Conservation (phyloP, 2,329 filamentous ascomycete species). For the Corinectria fuckeliana region DNA sequence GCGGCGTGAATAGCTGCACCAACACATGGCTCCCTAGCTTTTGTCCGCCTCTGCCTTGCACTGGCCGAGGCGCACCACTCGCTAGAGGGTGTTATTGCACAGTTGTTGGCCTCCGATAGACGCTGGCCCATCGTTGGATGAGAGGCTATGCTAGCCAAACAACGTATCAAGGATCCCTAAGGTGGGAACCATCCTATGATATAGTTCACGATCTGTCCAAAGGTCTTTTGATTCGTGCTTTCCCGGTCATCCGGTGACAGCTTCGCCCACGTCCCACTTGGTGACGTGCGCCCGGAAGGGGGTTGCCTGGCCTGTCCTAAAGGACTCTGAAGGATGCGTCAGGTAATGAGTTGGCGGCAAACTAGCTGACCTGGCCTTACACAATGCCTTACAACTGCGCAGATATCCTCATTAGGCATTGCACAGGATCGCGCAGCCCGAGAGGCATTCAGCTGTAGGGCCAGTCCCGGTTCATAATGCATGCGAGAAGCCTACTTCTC, state of each 20-base stretch:
- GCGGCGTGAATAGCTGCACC: slow-evolving; percentile 30
- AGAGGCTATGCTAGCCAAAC: slow-evolving; percentile 25
- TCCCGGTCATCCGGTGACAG: slow-evolving; percentile 26
- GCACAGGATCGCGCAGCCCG: slow-evolving; percentile 7
- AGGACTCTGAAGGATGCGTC: slow-evolving; percentile 20
- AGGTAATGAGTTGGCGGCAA: slow-evolving; percentile 26
- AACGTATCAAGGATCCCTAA: slow-evolving; percentile 10
- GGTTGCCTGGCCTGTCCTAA: slow-evolving; percentile 23
- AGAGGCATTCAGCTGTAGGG: slow-evolving; percentile 14
- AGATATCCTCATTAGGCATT: slow-evolving; percentile 21
- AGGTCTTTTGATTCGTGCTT: slow-evolving; percentile 21
- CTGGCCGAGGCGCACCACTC: slow-evolving; percentile 9
- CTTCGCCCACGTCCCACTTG: slow-evolving; percentile 21
- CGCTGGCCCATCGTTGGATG: slow-evolving; percentile 17
- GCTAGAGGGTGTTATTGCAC: slow-evolving; percentile 21
- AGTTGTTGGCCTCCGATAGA: slow-evolving; percentile 25
- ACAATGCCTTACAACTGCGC: slow-evolving; percentile 19
- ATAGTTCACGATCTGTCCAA: slow-evolving; percentile 29
- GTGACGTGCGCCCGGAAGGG: slow-evolving; percentile 27
- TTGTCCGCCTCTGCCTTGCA: slow-evolving; percentile 10
- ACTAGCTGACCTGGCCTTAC: slow-evolving; percentile 17
- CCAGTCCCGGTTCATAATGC: slow-evolving; percentile 1
- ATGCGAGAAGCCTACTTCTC: neutral
- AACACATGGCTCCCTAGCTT: slow-evolving; percentile 1
- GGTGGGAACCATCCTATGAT: slow-evolving; percentile 27